A percentile compares a stretch with the other conserved stretches of the same genome.
These are phyloP conservation scores for Lunularia cruciata DNA, from an alignment of 225 moss, liverwort and hornwort species.

Conservation along the genomic window DNA sequence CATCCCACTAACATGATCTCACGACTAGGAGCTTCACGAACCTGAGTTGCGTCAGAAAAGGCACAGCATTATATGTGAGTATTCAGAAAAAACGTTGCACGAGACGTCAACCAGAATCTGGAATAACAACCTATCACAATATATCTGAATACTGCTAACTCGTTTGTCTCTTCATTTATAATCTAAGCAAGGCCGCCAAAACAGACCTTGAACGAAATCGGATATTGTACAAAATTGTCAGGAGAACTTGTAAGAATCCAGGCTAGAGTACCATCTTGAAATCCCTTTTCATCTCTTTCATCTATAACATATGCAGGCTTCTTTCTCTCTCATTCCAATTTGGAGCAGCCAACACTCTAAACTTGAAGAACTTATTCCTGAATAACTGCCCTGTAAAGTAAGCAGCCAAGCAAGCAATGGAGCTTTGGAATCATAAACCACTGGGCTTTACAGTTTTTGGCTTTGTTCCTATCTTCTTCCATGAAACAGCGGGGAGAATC, in stretches of 20 bases:
- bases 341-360: background rate
- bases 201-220: background rate
- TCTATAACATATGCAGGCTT: background rate
- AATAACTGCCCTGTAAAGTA: background rate
- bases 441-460: slow-evolving; percentile 64
- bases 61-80: no score
- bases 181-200: background rate
- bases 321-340: background rate
- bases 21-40: no score
- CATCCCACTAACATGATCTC: no score
- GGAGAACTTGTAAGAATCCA: background rate
- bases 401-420: background rate
- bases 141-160: no score
- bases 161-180: background rate
- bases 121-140: no score
- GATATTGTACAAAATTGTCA: slow-evolving; percentile 6
- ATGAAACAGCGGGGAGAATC: slow-evolving; percentile 88
- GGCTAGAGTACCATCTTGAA: background rate
- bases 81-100: no score
- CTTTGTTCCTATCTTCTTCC: slow-evolving; percentile 76
- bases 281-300: no score
- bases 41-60: no score
- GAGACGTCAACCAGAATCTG: no score
- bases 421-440: slow-evolving; percentile 4
- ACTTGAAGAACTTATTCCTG: background rate